phyloP scores from a whole-genome alignment of 2,329 filamentous ascomycete genomes.

The Elsinoe perseae region DNA sequence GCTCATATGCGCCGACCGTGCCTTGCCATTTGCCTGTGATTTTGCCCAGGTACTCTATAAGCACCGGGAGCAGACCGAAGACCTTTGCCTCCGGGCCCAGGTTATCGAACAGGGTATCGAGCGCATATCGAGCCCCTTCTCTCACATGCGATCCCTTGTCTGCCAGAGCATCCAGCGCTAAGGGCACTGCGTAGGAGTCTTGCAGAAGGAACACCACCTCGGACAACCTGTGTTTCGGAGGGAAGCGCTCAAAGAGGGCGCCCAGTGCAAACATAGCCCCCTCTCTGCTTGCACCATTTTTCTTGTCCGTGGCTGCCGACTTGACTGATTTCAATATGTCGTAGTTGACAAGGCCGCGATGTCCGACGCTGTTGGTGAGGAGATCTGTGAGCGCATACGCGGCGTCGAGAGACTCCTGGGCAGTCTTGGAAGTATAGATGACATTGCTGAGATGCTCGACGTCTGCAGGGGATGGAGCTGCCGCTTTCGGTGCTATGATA shows the following conservation, averaged over 20 bases:
- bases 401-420: slow-evolving; percentile 52
- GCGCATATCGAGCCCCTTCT: slow-evolving; percentile 86
- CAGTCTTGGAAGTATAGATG: slow-evolving; percentile 45
- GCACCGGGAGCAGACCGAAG: slow-evolving; percentile 67
- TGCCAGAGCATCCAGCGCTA: slow-evolving; percentile 74
- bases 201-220: slow-evolving; percentile 78
- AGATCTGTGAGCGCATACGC: slow-evolving; percentile 58
- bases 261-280: slow-evolving; percentile 92
- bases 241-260: slow-evolving; percentile 85
- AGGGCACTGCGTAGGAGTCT: slow-evolving; percentile 62
- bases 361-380: slow-evolving; percentile 57
- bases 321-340: slow-evolving; percentile 56
- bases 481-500: slow-evolving; percentile 39
- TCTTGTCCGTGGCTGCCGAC: slow-evolving; percentile 87
- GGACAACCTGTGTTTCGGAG: slow-evolving; percentile 64
- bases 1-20: slow-evolving; percentile 72
- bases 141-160: slow-evolving; percentile 86
- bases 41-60: slow-evolving; percentile 70
- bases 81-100: slow-evolving; percentile 77
- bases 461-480: slow-evolving; percentile 41
- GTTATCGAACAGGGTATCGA: slow-evolving; percentile 77
- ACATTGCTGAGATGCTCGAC: slow-evolving; percentile 36
- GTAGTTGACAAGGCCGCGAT: slow-evolving; percentile 54
- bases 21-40: slow-evolving; percentile 96
- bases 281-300: slow-evolving; percentile 76